Base-by-base conservation (phyloP, 2,329 filamentous ascomycete species). In the Apiospora sp. region DNA sequence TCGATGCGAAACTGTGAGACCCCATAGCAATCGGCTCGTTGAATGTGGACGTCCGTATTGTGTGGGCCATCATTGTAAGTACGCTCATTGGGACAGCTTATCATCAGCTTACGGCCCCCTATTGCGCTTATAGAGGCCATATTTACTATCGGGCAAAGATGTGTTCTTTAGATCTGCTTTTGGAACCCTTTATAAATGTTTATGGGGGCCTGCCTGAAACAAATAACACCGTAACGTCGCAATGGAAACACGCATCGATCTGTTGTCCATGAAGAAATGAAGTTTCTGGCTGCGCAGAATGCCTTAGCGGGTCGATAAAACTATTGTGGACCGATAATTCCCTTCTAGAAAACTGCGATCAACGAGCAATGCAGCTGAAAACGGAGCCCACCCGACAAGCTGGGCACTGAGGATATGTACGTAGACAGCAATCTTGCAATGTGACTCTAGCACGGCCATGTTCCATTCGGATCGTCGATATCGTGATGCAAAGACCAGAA, bases 251-350 rank as follows among this genome's bases (percentile, higher is more conserved):
- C 30, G n/a, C n/a, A 64, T 64, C 34, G 58, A 64, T 64, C 34
- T 64, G 19, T 41, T 34, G 37, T n/a, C 34, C 16, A 34, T n/a
- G 13, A 13, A 10, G 34, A 64, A 64, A 64, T 64, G 58, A 64
- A 64, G 22, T 19, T 64, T 41, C 10, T 41, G n/a, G 19, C 58
- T 64, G 58, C 5, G 10, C 58, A 64, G 34, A 37, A 64, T 41
- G 30, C 34, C 34, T 64, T 64, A 64, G 58, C 58, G 58, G 58
- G 58, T n/a, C 58, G 58, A 64, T 64, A 64, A 34, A n/a, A 19
- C 14, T 64, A 13, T n/a, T 64, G 58, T 64, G 58, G 58, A 64
- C 58, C 58, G 58, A 64, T 41, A 64, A 64, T 64, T 37, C 7
- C 27, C 58, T 64, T 41, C 58, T 19, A 64, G 58, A 64, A 64